Percentiles rank a stretch among this genome's conserved stretches.
Conservation (phyloP, 352 stramenopile species). For the Globisporangium spiculum region DNA sequence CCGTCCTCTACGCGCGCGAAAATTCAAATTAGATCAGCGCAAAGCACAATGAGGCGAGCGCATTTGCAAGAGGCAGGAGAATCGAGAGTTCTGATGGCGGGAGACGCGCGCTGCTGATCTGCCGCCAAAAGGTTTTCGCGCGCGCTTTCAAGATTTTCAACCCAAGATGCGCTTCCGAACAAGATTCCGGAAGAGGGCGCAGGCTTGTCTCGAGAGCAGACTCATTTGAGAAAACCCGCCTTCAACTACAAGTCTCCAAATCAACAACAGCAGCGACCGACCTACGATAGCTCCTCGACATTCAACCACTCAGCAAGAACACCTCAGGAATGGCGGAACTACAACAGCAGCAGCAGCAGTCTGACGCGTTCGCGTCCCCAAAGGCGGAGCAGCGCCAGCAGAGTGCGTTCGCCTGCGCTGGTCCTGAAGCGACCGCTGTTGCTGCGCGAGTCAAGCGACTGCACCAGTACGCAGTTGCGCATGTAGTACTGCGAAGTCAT, state of each 20-base stretch:
- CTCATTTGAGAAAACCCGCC: conserved; percentile 5
- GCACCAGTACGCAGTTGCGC: conserved; percentile 1
- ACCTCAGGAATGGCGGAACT: conserved; percentile 5
- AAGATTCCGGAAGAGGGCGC: neutral
- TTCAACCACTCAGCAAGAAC: neutral
- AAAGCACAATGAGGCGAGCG: neutral
- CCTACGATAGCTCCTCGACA: neutral
- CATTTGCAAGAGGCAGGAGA: neutral
- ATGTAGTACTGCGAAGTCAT: neutral
- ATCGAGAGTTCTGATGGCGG: neutral
- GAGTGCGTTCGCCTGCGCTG: neutral
- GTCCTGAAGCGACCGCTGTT: neutral
- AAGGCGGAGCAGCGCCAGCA: neutral
- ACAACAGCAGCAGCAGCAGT: neutral
- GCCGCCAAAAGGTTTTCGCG: neutral
- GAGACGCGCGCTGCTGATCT: neutral
- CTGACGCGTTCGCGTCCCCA: neutral
- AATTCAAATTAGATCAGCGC: neutral
- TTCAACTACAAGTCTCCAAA: neutral
- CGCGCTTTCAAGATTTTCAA: conserved; percentile 10
- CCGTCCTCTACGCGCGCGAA: neutral
- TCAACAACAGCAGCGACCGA: neutral
- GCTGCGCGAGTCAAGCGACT: conserved; percentile 16
- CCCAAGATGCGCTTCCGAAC: neutral
- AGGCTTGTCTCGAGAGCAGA: neutral